Evolutionary conservation across 1,284 basidiomycete species (phyloP).

Genomic region (Cutaneotrichosporon sp.): DNA sequence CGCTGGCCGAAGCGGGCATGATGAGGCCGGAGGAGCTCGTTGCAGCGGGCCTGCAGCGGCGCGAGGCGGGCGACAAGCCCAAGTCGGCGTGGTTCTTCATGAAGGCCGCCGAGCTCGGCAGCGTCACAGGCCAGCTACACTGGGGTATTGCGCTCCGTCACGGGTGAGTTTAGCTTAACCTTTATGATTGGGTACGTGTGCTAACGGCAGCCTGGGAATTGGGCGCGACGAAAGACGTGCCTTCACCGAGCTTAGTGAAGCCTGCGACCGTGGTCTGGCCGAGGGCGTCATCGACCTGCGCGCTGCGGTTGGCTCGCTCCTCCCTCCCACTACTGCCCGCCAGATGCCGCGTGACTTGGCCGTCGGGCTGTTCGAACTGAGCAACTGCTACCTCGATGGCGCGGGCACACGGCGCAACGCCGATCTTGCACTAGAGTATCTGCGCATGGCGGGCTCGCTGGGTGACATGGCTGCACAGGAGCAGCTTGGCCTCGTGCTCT

Average conservation of each 20-base stretch:
- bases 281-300: constrained; percentile 37
- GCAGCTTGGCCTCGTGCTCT: constrained; percentile 49
- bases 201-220: constrained; percentile 33
- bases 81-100: constrained; percentile 50
- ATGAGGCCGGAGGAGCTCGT: constrained; percentile 31
- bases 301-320: constrained; percentile 29
- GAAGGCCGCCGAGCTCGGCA: constrained; percentile 49
- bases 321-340: constrained; percentile 37
- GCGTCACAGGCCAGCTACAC: constrained; percentile 47
- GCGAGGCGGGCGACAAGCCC: constrained; percentile 42
- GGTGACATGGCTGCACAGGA: constrained; percentile 50
- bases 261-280: constrained; percentile 42
- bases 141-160: constrained; percentile 49
- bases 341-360: constrained; percentile 44
- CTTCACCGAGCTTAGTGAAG: constrained; percentile 43
- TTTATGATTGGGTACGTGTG: background rate
- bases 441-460: constrained; percentile 46
- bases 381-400: constrained; percentile 50
- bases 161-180: constrained; percentile 28
- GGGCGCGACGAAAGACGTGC: constrained; percentile 45
- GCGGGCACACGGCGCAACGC: constrained; percentile 47
- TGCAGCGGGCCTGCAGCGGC: constrained; percentile 37
- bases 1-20: constrained; percentile 1
- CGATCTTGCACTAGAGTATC: constrained; percentile 46
- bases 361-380: constrained; percentile 49